phyloP scores from a whole-genome alignment of 1,284 basidiomycete genomes.

The Fomitopsis palustris region DNA sequence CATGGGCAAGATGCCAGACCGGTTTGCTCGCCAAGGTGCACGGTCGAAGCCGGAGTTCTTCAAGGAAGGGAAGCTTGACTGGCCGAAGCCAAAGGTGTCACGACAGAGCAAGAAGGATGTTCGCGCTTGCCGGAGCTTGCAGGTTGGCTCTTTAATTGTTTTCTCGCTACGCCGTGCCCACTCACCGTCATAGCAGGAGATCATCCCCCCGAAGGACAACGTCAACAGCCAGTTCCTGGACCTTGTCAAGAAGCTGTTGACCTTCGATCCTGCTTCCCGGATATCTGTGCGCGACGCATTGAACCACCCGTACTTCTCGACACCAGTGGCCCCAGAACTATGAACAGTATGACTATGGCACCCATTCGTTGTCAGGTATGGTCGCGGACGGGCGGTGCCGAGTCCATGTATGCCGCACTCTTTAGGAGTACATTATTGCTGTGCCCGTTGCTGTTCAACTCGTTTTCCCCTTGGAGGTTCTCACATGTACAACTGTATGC shows the following conservation, averaged over 20 bases:
- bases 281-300: conserved; percentile 87
- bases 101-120: conserved; percentile 95
- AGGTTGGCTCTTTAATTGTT: conserved; percentile 43
- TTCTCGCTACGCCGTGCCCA: not conserved
- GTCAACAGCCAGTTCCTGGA: conserved; percentile 83
- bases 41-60: conserved; percentile 91
- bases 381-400: conserved; percentile 25
- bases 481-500: conserved; percentile 31
- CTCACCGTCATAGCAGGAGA: conserved; percentile 54
- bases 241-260: conserved; percentile 83
- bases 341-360: conserved; percentile 20
- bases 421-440: conserved; percentile 27
- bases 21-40: conserved; percentile 70
- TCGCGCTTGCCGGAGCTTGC: conserved; percentile 75
- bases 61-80: conserved; percentile 86
- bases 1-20: conserved; percentile 94
- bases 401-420: conserved; percentile 29
- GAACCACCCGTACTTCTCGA: conserved; percentile 80
- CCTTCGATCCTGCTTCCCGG: conserved; percentile 88
- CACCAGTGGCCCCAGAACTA: conserved; percentile 47
- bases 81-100: conserved; percentile 84
- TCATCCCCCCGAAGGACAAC: conserved; percentile 72
- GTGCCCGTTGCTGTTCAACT: conserved; percentile 17
- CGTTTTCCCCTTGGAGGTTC: conserved; percentile 24
- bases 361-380: conserved; percentile 17